phyloP scores from a whole-genome alignment of 1,284 basidiomycete genomes.

The Vanrija sp. region DNA sequence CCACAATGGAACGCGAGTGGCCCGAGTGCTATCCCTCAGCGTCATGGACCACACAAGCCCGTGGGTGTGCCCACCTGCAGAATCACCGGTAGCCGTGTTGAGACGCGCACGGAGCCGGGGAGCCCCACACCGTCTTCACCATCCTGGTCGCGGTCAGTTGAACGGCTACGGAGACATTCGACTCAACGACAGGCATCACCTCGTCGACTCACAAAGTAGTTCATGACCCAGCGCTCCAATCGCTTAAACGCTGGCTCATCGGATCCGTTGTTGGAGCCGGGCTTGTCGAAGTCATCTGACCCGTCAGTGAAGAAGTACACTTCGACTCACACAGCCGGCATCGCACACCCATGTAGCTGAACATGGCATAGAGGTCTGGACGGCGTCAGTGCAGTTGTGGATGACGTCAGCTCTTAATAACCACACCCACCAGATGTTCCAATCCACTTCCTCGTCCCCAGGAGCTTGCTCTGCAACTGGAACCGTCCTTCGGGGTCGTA shows the following conservation, averaged over 20 bases:
- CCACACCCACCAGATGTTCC: conserved; percentile 65
- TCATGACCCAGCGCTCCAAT: conserved; percentile 38
- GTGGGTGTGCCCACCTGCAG: conserved; percentile 50
- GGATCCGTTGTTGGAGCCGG: conserved; percentile 5
- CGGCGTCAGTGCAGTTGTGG: conserved; percentile 8
- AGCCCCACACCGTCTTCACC: conserved; percentile 13
- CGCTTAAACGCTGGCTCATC: conserved; percentile 23
- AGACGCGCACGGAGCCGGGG: conserved; percentile 50
- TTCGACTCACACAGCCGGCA: conserved; percentile 26
- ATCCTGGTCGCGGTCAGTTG: background rate
- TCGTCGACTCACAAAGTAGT: conserved; percentile 39
- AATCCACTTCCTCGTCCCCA: conserved; percentile 68
- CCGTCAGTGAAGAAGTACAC: background rate
- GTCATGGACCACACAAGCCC: no score
- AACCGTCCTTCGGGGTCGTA: conserved; percentile 66
- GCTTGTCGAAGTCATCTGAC: conserved; percentile 44
- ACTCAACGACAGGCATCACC: background rate
- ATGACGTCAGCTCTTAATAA: background rate
- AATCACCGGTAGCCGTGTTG: conserved; percentile 69
- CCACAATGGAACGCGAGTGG: conserved; percentile 78
- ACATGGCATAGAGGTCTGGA: conserved; percentile 53
- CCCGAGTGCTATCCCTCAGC: conserved; percentile 60
- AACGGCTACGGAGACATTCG: background rate
- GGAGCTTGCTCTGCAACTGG: conserved; percentile 59
- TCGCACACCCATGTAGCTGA: conserved; percentile 61